A percentile compares a stretch with the other conserved stretches of the same genome.
These are phyloP conservation scores for Teunomyces lycoperdinae DNA, from an alignment of 805 yeast genomes.

Conservation along the genomic window DNA sequence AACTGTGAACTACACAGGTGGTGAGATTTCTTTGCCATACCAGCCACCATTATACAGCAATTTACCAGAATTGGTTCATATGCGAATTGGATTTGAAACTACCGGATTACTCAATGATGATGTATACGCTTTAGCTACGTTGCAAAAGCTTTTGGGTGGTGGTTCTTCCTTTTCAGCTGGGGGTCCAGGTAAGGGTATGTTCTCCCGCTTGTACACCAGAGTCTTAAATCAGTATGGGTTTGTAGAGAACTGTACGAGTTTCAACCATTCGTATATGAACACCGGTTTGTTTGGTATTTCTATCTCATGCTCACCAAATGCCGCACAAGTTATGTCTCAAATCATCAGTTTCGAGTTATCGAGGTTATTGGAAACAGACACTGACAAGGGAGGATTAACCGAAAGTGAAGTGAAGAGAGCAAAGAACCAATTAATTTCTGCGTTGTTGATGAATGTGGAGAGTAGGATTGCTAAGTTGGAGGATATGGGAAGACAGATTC, in stretches of 20 bases:
- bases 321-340: conserved; percentile 80
- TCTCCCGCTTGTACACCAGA: conserved; percentile 85
- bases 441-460: conserved; percentile 89
- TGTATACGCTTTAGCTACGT: conserved; percentile 83
- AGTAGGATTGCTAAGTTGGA: conserved; percentile 91
- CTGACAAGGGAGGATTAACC: conserved; percentile 54
- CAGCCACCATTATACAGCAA: conserved; percentile 41
- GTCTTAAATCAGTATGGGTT: conserved; percentile 89
- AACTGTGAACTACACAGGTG: conserved; percentile 62
- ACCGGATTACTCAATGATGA: conserved; percentile 80
- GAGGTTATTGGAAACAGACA: conserved; percentile 30
- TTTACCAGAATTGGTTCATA: conserved; percentile 77
- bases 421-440: conserved; percentile 84
- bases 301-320: conserved; percentile 79
- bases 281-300: conserved; percentile 91
- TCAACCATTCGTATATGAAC: conserved; percentile 87
- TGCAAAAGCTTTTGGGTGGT: conserved; percentile 90
- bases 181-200: conserved; percentile 99
- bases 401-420: conserved; percentile 81
- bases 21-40: conserved; percentile 37
- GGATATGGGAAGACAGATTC: conserved; percentile 93
- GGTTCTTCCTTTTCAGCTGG: conserved; percentile 98
- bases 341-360: conserved; percentile 54
- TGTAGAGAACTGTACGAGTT: conserved; percentile 82
- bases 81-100: conserved; percentile 87